phyloP scores from a whole-genome alignment of 73 alveolate species.

The Paramecium tetraurelia region DNA sequence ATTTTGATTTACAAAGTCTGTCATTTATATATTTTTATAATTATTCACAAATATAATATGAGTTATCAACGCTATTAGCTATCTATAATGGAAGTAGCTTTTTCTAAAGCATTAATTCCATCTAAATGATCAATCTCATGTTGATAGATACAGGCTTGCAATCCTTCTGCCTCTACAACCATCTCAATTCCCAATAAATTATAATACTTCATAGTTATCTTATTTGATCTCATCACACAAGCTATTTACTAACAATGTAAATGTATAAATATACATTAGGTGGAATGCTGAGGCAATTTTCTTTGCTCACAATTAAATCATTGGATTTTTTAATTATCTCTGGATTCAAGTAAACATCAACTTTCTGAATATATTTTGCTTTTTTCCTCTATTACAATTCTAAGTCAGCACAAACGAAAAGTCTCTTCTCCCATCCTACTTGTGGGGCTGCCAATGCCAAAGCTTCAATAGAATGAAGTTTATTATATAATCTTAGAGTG shows the following conservation, averaged over 20 bases:
- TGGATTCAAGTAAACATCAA: conserved; percentile 53
- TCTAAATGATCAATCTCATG: conserved; percentile 61
- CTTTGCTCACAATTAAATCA: background rate
- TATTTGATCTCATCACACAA: background rate
- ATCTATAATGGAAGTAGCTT: background rate
- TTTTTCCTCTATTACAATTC: background rate
- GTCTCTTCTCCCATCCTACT: conserved; percentile 5
- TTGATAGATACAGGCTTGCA: background rate
- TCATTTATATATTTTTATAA: background rate
- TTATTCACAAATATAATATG: background rate
- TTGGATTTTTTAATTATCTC: conserved; percentile 12
- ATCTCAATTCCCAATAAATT: background rate
- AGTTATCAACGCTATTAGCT: background rate
- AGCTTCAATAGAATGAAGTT: background rate
- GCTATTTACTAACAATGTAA: background rate
- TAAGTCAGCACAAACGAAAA: background rate
- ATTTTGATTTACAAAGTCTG: background rate
- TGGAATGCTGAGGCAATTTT: conserved; percentile 48
- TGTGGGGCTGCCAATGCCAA: conserved; percentile 4
- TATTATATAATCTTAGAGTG: background rate
- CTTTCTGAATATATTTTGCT: background rate
- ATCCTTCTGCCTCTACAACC: background rate
- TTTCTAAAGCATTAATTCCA: background rate
- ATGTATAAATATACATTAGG: background rate
- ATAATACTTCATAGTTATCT: background rate